These are phyloP conservation scores for Camellia granthamiana DNA, from an alignment of 148 eudicot genomes.

Conservation along the genomic window DNA sequence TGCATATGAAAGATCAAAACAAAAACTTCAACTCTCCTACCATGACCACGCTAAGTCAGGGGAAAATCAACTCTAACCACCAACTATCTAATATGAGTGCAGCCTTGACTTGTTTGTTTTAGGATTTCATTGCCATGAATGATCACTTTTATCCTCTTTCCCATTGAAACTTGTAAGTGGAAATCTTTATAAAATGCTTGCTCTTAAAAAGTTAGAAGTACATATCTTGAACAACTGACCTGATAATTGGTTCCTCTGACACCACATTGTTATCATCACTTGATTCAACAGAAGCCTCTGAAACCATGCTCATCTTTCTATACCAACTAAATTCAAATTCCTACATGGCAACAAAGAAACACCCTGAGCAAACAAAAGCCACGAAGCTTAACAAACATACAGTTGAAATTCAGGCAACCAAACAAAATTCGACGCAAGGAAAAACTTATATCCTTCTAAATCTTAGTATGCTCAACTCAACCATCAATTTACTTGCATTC, in stretches of 20 bases:
- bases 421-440: not conserved
- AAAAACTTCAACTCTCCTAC: no score
- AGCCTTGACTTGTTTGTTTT: no score
- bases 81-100: no score
- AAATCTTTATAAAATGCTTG: not conserved
- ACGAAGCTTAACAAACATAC: not conserved
- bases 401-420: not conserved
- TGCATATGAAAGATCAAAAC: no score
- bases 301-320: not conserved
- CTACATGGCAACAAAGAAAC: not conserved
- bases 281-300: conserved; percentile 2
- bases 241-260: conserved; percentile 10
- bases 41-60: no score
- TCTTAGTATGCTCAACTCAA: no score
- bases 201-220: not conserved
- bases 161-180: not conserved
- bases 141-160: not conserved
- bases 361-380: not conserved
- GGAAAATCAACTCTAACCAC: no score
- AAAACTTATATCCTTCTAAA: not conserved
- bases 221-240: conserved; percentile 4
- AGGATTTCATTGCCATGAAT: not conserved
- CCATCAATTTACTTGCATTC: no score
- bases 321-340: not conserved
- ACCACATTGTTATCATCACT: not conserved